These are phyloP conservation scores for Trichoderma aggressivum DNA, from an alignment of 2,329 filamentous ascomycete species.

Conservation along the genomic window DNA sequence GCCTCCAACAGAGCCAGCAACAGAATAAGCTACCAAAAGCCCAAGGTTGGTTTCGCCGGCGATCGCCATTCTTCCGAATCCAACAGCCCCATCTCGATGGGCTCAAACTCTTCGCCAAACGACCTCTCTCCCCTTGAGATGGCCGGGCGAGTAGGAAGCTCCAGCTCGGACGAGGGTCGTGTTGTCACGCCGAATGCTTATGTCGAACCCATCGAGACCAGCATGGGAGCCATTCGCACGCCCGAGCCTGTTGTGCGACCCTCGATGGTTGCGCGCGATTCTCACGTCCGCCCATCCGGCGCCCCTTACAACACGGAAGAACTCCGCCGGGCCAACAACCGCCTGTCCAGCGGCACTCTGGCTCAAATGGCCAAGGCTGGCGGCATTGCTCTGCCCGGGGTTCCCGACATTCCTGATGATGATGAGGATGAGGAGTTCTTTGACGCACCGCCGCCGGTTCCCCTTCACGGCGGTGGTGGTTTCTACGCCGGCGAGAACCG, in stretches of 20 bases:
- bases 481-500: conserved; percentile 53
- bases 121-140: conserved; percentile 37
- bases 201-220: conserved; percentile 36
- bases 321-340: conserved; percentile 74
- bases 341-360: conserved; percentile 78
- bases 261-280: conserved; percentile 73
- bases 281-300: conserved; percentile 65
- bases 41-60: conserved; percentile 53
- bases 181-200: conserved; percentile 36
- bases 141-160: conserved; percentile 41
- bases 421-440: conserved; percentile 18
- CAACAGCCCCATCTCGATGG: conserved; percentile 29
- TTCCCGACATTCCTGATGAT: conserved; percentile 32
- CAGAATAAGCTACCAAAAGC: conserved; percentile 49
- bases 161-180: conserved; percentile 57
- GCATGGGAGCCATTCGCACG: conserved; percentile 55
- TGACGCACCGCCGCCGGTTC: conserved; percentile 46
- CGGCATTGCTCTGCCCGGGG: conserved; percentile 45
- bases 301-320: conserved; percentile 72
- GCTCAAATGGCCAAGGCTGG: conserved; percentile 73
- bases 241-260: conserved; percentile 75
- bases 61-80: conserved; percentile 52
- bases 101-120: conserved; percentile 33
- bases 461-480: conserved; percentile 46
- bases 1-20: conserved; percentile 58